phyloP scores from a whole-genome alignment of 257 asterid species.

The Nicotiana knightiana region DNA sequence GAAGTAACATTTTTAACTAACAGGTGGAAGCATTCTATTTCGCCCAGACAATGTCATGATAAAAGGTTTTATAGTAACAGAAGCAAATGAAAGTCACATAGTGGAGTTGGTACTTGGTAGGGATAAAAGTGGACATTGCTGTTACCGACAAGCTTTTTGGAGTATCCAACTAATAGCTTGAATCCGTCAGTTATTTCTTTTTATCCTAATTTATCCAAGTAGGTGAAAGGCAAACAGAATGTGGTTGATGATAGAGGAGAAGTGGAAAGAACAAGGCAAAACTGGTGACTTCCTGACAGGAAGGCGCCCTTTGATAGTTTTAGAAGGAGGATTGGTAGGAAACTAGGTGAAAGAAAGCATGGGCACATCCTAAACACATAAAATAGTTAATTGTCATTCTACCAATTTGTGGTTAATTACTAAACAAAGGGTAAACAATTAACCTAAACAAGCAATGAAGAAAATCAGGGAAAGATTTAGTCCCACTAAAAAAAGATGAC shows the following conservation, averaged over 20 bases:
- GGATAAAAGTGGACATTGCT: not conserved
- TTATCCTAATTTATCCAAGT: not conserved
- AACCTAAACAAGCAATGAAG: not conserved
- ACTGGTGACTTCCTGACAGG: not conserved
- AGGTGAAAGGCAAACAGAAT: not conserved
- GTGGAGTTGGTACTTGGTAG: not conserved
- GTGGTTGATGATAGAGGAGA: not conserved
- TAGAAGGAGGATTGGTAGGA: not conserved
- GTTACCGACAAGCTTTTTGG: not conserved
- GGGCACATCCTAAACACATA: not conserved
- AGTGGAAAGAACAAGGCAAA: not conserved
- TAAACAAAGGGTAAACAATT: not conserved
- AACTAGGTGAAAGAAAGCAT: not conserved
- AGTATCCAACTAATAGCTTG: not conserved
- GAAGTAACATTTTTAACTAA: not conserved
- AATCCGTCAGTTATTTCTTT: not conserved
- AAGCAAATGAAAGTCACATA: not conserved
- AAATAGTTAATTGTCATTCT: not conserved
- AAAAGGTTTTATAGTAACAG: not conserved
- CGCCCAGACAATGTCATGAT: not conserved
- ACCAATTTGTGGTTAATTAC: not conserved
- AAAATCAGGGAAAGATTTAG: not conserved
- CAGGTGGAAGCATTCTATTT: not conserved
- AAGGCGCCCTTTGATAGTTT: not conserved
- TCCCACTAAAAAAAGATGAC: not conserved